Evolutionary conservation across 495 filamentous ascomycete species (phyloP).

Genomic region (Amorphotheca resinae): DNA sequence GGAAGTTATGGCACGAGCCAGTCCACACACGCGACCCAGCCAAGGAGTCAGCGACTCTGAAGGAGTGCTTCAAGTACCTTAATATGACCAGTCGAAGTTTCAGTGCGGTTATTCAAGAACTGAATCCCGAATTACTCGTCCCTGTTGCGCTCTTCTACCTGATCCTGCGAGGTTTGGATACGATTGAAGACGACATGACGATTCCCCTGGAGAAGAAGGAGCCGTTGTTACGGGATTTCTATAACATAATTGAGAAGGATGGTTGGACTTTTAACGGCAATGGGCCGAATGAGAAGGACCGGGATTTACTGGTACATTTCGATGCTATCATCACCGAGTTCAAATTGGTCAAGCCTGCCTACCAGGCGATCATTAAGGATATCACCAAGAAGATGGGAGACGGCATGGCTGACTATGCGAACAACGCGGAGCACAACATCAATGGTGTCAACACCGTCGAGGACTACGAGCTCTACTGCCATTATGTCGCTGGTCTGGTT

Average conservation of each 20-base stretch:
- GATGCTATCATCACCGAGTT: constrained; percentile 76
- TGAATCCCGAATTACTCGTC: constrained; percentile 85
- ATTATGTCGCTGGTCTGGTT: constrained; percentile 94
- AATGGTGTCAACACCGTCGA: constrained; percentile 70
- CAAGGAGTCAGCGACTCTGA: constrained; percentile 61
- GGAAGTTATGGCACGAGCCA: constrained; percentile 94
- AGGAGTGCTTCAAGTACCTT: constrained; percentile 74
- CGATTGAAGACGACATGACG: constrained; percentile 97
- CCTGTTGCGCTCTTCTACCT: constrained; percentile 92
- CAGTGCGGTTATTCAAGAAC: constrained; percentile 82
- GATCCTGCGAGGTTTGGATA: constrained; percentile 79
- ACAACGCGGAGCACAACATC: constrained; percentile 64
- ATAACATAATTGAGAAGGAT: constrained; percentile 61
- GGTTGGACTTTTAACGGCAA: constrained; percentile 84
- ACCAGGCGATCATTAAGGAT: constrained; percentile 81
- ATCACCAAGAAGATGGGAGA: constrained; percentile 94
- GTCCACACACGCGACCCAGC: constrained; percentile 69
- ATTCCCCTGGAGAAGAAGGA: constrained; percentile 71
- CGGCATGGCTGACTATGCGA: constrained; percentile 91
- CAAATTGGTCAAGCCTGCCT: constrained; percentile 75
- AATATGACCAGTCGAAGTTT: constrained; percentile 88
- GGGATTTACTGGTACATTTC: constrained; percentile 84
- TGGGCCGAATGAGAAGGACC: constrained; percentile 87
- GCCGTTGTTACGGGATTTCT: constrained; percentile 71
- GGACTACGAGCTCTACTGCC: constrained; percentile 93